phyloP scores from a whole-genome alignment of 2,329 filamentous ascomycete species.

The Penicillium sp. region DNA sequence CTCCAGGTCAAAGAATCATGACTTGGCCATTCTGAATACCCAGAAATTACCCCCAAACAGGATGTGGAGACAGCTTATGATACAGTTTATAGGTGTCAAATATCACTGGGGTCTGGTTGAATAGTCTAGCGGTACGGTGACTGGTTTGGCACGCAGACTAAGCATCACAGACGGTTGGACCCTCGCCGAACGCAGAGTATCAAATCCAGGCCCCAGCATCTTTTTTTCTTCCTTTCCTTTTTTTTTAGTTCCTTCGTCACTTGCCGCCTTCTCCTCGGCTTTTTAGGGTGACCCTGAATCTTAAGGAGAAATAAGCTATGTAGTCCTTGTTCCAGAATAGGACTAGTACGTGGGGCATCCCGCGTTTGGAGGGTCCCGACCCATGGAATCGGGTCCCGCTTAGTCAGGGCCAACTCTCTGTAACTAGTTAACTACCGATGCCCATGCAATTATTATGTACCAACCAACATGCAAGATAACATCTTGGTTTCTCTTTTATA shows the following conservation, averaged over 20 bases:
- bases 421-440: too few relatives aligned
- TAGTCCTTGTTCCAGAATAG: not conserved
- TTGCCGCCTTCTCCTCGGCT: not conserved
- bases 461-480: not conserved
- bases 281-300: not conserved
- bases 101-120: too few relatives aligned
- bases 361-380: not conserved
- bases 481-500: not conserved
- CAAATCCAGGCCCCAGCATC: too few relatives aligned
- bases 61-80: too few relatives aligned
- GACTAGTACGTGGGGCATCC: not conserved
- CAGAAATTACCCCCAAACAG: too few relatives aligned
- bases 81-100: too few relatives aligned
- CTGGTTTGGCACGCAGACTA: too few relatives aligned
- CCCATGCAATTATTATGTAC: not conserved
- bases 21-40: too few relatives aligned
- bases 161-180: too few relatives aligned
- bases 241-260: not conserved
- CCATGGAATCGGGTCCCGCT: not conserved
- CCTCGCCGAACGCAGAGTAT: too few relatives aligned
- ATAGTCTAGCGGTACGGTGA: too few relatives aligned
- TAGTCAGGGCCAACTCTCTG: not conserved
- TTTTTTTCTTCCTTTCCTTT: not conserved
- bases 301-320: not conserved
- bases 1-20: too few relatives aligned